Conservation (phyloP, 2,329 filamentous ascomycete genomes). For the Pyricularia grisea region DNA sequence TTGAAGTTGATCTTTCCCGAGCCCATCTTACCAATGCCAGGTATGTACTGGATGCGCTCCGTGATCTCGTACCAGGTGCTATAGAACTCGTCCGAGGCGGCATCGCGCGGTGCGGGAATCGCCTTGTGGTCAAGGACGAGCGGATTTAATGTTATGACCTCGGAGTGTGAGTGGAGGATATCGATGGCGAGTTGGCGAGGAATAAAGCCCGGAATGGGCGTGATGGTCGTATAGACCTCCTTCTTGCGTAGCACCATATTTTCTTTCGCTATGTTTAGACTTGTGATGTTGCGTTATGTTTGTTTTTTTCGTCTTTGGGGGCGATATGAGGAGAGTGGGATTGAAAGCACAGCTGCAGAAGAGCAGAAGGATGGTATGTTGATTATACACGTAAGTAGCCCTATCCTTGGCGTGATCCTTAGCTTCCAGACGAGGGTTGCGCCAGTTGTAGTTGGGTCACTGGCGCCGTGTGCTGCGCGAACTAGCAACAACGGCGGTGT, state of each 20-base stretch:
- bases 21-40: conserved; percentile 55
- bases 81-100: conserved; percentile 61
- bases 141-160: conserved; percentile 63
- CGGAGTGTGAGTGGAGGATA: conserved; percentile 61
- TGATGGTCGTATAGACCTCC: conserved; percentile 57
- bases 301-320: neutral
- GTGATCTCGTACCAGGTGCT: conserved; percentile 67
- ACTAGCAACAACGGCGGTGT: neutral
- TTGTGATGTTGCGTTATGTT: neutral
- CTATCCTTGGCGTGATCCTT: neutral
- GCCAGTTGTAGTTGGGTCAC: neutral
- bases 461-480: neutral
- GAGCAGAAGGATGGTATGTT: neutral
- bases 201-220: conserved; percentile 60
- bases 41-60: conserved; percentile 59
- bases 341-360: neutral
- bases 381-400: neutral
- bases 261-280: neutral
- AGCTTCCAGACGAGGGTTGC: neutral
- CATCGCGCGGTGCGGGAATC: conserved; percentile 58
- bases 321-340: neutral
- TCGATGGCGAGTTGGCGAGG: conserved; percentile 64
- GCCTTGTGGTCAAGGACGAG: conserved; percentile 55
- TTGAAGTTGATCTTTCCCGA: conserved; percentile 59
- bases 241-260: conserved; percentile 48